These are phyloP conservation scores for Neurospora sp. DNA, from an alignment of 495 filamentous ascomycete species.

Conservation along the genomic window DNA sequence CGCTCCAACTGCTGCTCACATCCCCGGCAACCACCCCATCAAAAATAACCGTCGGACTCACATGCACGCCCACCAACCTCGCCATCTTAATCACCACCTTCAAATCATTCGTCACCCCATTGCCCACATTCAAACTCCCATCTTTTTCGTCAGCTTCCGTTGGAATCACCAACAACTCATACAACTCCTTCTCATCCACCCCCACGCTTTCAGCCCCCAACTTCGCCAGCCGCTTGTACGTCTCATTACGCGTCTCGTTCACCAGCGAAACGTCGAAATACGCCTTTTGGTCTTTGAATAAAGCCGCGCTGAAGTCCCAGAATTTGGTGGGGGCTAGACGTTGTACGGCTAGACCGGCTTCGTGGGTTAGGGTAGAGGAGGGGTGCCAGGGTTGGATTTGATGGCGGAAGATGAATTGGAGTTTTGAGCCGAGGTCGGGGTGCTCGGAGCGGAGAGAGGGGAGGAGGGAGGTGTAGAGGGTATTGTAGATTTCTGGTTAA, in stretches of 20 bases:
- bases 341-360: conserved; percentile 73
- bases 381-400: conserved; percentile 97
- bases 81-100: conserved; percentile 77
- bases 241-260: conserved; percentile 70
- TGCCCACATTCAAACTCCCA: conserved; percentile 63
- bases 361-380: conserved; percentile 75
- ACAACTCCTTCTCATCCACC: conserved; percentile 54
- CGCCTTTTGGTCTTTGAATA: conserved; percentile 59
- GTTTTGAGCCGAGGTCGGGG: conserved; percentile 39
- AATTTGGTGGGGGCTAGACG: conserved; percentile 57
- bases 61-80: conserved; percentile 69
- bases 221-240: conserved; percentile 66
- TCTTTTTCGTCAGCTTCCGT: conserved; percentile 28
- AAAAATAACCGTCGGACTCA: conserved; percentile 82
- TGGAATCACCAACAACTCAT: conserved; percentile 50
- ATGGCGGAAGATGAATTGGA: conserved; percentile 74
- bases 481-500: conserved; percentile 50
- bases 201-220: conserved; percentile 53
- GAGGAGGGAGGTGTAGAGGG: conserved; percentile 42
- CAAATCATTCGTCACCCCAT: conserved; percentile 70
- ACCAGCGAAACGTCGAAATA: conserved; percentile 80
- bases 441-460: conserved; percentile 45
- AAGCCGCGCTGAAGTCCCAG: conserved; percentile 61
- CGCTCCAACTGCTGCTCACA: conserved; percentile 67
- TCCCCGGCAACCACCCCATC: conserved; percentile 71